These are phyloP conservation scores for Pythium biforme DNA, from an alignment of 352 stramenopile genomes.

Conservation along the genomic window DNA sequence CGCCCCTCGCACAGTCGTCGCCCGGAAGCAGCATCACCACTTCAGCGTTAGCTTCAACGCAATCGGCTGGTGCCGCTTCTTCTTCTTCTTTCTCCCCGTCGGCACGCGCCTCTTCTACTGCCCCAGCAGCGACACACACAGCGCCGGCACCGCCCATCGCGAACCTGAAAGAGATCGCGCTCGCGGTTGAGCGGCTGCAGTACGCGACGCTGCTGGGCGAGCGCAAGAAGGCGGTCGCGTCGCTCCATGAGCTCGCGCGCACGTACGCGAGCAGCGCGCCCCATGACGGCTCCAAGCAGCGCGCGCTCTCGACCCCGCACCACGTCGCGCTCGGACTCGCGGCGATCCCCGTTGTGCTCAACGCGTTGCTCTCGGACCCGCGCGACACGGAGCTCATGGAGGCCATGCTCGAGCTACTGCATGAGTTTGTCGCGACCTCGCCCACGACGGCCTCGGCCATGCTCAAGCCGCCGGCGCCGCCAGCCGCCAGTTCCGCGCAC, in stretches of 20 bases:
- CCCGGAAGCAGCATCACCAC: too few species aligned
- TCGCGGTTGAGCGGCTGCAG: slow-evolving; percentile 64
- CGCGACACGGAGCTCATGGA: slow-evolving; percentile 86
- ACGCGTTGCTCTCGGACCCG: slow-evolving; percentile 66
- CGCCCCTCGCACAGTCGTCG: background rate
- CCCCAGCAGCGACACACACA: too few species aligned
- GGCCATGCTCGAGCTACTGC: slow-evolving; percentile 73
- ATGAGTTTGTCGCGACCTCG: slow-evolving; percentile 44
- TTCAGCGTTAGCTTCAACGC: background rate
- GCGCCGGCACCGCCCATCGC: background rate
- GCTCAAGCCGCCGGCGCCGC: slow-evolving; percentile 25
- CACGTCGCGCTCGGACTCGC: slow-evolving; percentile 43
- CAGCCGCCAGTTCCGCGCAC: background rate
- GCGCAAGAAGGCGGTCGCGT: slow-evolving; percentile 56
- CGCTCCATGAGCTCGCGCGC: slow-evolving; percentile 46
- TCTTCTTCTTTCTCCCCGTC: too few species aligned
- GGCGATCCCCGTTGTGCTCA: slow-evolving; percentile 53
- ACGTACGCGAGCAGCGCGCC: background rate
- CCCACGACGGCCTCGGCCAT: slow-evolving; percentile 40
- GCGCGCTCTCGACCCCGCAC: slow-evolving; percentile 17
- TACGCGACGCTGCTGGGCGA: slow-evolving; percentile 75
- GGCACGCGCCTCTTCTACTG: too few species aligned
- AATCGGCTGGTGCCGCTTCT: background rate
- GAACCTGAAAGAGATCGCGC: slow-evolving; percentile 36
- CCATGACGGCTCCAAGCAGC: background rate